Evolutionary conservation across 352 stramenopile genomes (phyloP).

Genomic region (Phytophthora melonis): DNA sequence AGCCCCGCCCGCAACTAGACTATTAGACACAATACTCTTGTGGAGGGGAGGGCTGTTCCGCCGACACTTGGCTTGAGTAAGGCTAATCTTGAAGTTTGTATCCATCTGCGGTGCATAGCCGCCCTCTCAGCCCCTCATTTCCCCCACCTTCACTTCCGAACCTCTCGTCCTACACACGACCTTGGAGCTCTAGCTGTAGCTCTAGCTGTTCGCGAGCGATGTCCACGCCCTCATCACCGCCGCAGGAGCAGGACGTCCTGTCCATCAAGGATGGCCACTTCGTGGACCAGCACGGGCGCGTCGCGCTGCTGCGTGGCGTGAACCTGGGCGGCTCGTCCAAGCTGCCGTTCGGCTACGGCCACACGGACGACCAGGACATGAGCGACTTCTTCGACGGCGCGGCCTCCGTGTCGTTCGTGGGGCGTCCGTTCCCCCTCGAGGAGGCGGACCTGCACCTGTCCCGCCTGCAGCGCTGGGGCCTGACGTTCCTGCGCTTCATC

Average conservation of each 20-base stretch:
- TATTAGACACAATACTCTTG: not conserved
- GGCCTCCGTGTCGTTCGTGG: conserved; percentile 65
- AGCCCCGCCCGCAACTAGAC: not conserved
- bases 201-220: not conserved
- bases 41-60: not conserved
- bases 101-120: not conserved
- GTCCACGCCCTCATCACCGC: not conserved
- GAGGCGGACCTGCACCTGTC: conserved; percentile 83
- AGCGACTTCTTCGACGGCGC: conserved; percentile 59
- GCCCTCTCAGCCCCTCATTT: not conserved
- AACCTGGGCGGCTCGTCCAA: conserved; percentile 80
- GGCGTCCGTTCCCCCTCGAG: conserved; percentile 83
- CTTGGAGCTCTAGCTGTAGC: not conserved
- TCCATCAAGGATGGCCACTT: conserved; percentile 64
- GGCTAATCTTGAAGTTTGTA: conserved; percentile 32
- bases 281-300: conserved; percentile 58
- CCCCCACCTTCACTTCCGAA: not conserved
- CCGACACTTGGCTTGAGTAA: not conserved
- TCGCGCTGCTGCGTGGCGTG: conserved; percentile 63
- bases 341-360: conserved; percentile 51
- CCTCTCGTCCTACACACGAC: not conserved
- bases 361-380: conserved; percentile 38
- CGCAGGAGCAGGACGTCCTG: conserved; percentile 36
- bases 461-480: conserved; percentile 77
- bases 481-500: conserved; percentile 85